Base-by-base conservation (phyloP, 805 yeast species). In the Saccharomycopsis sp. region DNA sequence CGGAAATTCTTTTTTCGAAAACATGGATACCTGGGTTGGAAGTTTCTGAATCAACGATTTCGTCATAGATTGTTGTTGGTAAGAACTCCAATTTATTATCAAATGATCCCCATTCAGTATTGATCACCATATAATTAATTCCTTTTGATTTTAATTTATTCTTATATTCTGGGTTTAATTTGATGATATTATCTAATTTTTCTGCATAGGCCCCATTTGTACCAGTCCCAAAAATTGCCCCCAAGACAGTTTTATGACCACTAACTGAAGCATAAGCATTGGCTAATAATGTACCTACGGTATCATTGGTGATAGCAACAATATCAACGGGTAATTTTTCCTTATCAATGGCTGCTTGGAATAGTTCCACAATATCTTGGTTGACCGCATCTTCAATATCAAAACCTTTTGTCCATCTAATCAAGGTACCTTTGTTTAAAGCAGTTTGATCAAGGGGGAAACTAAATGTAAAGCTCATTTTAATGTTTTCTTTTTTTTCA, bases 91-190 rank as follows among this genome's bases (percentile, higher is more conserved):
- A 67, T 18, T 74, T 78, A 56, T 89, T 89, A 61, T 89, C 97
- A 54, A 88, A 89, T 32, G 96, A 86, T 48, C 97, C 97, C 96
- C 97, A 92, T 62, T 92, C 98, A 34, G 96, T 88, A 64, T 88
- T 88, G 52, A 88, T 72, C 48, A 86, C 82, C 96, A 88, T 88
- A 48, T 78, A 76, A 2, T 68, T 65, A 39, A 70, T 67, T 27
- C 75, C 78, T 37, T 62, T 56, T 1, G 58, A 51, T 40, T 55
- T 61, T 51, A 70, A 60, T 17, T 56, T 57, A 20, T 54, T 60
- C 34, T 60, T 59, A 12, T 60, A 42, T 26, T 64, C 60, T 2
- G 70, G 67, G n/a, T 76, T 73, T 47, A 88, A 66, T 61, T 92
- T 89, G 41, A 72, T 72, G 51, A 92, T 83, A 41, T 78, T 72